A percentile compares a stretch with the other conserved stretches of the same genome.
Evolutionary conservation across 768 basidiomycete genomes (phyloP).

Genomic region (Cystobasidium tubakii): DNA sequence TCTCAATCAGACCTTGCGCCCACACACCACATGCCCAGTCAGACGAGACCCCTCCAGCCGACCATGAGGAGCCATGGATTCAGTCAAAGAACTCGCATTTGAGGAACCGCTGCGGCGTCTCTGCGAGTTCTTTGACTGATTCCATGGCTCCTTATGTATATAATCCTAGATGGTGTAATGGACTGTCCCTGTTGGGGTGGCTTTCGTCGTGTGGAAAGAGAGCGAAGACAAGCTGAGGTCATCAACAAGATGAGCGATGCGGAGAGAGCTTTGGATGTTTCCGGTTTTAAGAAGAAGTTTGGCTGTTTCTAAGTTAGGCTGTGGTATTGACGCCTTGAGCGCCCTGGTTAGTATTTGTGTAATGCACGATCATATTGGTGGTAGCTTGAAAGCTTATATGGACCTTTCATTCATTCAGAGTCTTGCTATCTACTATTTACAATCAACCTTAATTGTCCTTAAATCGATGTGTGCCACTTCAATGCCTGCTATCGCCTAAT

Average conservation of each 20-base stretch:
- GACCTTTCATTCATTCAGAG: too few species aligned
- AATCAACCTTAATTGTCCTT: too few species aligned
- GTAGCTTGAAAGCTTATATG: too few species aligned
- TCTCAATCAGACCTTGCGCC: background rate
- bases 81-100: constrained; percentile 72
- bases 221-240: constrained; percentile 1
- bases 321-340: too few species aligned
- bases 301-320: too few species aligned
- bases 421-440: too few species aligned
- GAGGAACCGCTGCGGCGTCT: constrained; percentile 83
- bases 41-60: constrained; percentile 61
- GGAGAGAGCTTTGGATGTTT: constrained; percentile 13
- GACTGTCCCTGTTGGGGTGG: background rate
- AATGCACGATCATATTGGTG: too few species aligned
- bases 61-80: too few species aligned
- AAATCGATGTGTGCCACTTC: too few species aligned
- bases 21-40: background rate
- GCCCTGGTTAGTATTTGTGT: too few species aligned
- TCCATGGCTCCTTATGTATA: constrained; percentile 23
- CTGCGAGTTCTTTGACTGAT: constrained; percentile 70
- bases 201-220: constrained; percentile 11
- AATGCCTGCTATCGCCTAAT: background rate
- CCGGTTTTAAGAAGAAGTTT: background rate
- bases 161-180: too few species aligned
- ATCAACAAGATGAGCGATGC: constrained; percentile 26